Evolutionary conservation across 2,329 filamentous ascomycete species (phyloP), one percentile per base, ranked within the genome.

Genomic region (Cadophora malorum): DNA sequence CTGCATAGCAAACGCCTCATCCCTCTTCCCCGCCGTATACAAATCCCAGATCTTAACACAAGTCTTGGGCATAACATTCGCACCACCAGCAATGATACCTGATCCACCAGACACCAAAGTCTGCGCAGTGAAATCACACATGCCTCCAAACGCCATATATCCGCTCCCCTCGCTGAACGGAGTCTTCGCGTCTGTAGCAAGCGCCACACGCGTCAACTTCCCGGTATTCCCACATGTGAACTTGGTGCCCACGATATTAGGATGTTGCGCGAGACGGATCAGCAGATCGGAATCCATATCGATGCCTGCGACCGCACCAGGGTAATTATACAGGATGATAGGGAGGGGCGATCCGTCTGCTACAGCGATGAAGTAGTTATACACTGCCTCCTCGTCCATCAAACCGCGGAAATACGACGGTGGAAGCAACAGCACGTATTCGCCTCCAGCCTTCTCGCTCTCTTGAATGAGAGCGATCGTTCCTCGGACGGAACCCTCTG

Each of bases 141-240:
- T 92, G 72, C 93, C 93, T 56, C 93, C 93, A 76, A 96, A 94
- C 23, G 92, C 93, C 86, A 96, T 91, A 83, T 94, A 96, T 12
- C 88, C 88, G 23, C 84, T 86, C 41, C 87, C 87, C 69, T 85
- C 81, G 8, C 80, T 78, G 68, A 78, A 81, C 12, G 90, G 88
- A 0, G 90, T 93, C 79, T 89, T 88, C 67, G 93, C 92, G 74
- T 91, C 82, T 59, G 90, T 88, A 56, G 88, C 92, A 16, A 86
- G 80, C 7, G 93, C 92, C 4, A 97, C 92, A 38, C 93, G 89
- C 14, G 93, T 95, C 72, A 96, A 85, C 82, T 96, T 97, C 71
- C 93, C 93, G 0, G 92, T 96, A 83, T 93, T 96, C 72, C 92
- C 93, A 78, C 93, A 96, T 50, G 93, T 97, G 84, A 97, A 96